Percentiles rank a stretch among this genome's conserved stretches.
Conservation (phyloP, 305 asterid species). For the Solanum hybrid region DNA sequence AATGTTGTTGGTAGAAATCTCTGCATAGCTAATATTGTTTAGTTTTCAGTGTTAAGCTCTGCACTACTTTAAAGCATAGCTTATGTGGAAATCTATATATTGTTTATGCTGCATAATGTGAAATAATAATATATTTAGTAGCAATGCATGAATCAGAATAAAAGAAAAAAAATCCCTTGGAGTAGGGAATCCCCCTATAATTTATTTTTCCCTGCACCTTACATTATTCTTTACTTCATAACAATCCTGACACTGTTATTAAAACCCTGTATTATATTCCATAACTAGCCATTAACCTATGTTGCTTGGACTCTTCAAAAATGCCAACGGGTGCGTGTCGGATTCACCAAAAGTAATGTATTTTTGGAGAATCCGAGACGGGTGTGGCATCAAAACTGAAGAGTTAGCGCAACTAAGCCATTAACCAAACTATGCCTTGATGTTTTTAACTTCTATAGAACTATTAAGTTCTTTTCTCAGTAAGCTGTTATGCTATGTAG, state of each 20-base stretch:
- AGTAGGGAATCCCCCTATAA: no score
- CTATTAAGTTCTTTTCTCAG: constrained; percentile 7
- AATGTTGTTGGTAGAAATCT: not conserved
- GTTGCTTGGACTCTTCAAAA: no score
- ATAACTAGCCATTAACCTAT: not conserved
- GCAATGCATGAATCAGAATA: no score
- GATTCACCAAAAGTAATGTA: no score
- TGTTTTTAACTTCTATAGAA: not conserved
- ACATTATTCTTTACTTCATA: no score
- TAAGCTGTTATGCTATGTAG: constrained; percentile 24
- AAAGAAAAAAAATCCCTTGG: no score
- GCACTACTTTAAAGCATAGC: not conserved
- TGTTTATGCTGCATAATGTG: not conserved
- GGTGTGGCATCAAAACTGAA: no score
- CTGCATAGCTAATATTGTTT: not conserved
- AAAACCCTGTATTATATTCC: not conserved
- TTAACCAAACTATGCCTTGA: not conserved
- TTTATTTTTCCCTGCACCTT: no score
- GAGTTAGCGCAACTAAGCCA: not conserved
- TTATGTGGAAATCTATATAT: not conserved
- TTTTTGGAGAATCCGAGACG: no score
- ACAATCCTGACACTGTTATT: not conserved
- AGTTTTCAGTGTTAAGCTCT: not conserved
- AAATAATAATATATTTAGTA: not conserved
- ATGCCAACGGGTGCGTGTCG: no score